Evolutionary conservation across 805 yeast species (phyloP).

Genomic region (Hanseniaspora thailandica): DNA sequence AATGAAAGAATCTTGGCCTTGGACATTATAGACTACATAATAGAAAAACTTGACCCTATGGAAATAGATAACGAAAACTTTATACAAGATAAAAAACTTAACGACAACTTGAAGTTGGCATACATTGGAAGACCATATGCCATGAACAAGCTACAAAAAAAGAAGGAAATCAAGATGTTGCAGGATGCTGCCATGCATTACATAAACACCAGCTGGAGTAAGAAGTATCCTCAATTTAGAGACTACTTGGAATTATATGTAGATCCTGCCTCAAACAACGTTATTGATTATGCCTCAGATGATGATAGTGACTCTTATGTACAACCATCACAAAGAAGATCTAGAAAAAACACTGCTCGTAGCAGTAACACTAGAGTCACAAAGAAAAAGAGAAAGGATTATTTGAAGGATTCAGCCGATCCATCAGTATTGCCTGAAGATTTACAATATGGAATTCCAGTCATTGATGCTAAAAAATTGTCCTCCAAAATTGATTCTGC

Average conservation of each 20-base stretch:
- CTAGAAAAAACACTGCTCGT: neutral
- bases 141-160: conserved; percentile 6
- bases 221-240: conserved; percentile 3
- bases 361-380: neutral
- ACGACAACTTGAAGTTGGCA: conserved; percentile 8
- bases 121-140: conserved; percentile 13
- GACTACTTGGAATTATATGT: conserved; percentile 4
- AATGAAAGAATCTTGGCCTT: conserved; percentile 11
- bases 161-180: neutral
- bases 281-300: neutral
- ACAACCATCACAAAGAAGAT: neutral
- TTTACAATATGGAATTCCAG: conserved; percentile 45
- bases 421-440: conserved; percentile 30
- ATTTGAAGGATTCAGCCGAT: conserved; percentile 41
- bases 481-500: conserved; percentile 56
- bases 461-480: conserved; percentile 51
- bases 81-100: conserved; percentile 5
- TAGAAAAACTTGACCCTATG: conserved; percentile 10
- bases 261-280: conserved; percentile 3
- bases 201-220: neutral
- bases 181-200: conserved; percentile 7
- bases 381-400: neutral
- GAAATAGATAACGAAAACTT: conserved; percentile 13
- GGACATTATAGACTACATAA: conserved; percentile 8
- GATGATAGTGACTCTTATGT: neutral